Evolutionary conservation across 768 basidiomycete species (phyloP).

Genomic region (Mycena crocata): DNA sequence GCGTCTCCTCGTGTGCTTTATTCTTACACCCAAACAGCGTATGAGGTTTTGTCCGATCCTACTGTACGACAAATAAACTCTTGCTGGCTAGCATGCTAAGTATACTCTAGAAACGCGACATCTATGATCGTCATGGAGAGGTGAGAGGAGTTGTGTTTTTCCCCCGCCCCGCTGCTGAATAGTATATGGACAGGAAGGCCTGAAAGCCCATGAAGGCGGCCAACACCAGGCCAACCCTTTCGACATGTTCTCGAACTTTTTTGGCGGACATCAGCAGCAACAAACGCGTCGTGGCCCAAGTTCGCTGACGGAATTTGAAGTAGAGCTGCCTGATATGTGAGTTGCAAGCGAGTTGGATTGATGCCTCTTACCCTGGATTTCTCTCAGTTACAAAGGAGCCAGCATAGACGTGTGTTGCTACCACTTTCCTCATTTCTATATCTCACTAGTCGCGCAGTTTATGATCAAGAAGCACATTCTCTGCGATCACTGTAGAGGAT

Average conservation of each 20-base stretch:
- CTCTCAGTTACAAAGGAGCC: slow-evolving; percentile 80
- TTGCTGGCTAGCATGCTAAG: slow-evolving; percentile 17
- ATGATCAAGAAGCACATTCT: slow-evolving; percentile 92
- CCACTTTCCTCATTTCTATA: slow-evolving; percentile 14
- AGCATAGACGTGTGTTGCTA: slow-evolving; percentile 78
- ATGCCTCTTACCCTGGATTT: slow-evolving; percentile 21
- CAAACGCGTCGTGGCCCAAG: slow-evolving; percentile 82
- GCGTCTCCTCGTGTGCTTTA: neutral
- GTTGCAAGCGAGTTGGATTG: slow-evolving; percentile 36
- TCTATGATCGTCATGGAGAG: slow-evolving; percentile 96
- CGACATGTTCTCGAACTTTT: slow-evolving; percentile 94
- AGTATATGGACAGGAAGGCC: slow-evolving; percentile 71
- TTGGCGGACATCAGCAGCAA: slow-evolving; percentile 79
- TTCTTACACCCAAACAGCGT: slow-evolving; percentile 63
- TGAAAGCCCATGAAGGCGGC: slow-evolving; percentile 93
- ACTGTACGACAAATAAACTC: slow-evolving; percentile 60
- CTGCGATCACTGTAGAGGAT: slow-evolving; percentile 96
- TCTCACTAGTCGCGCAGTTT: slow-evolving; percentile 65
- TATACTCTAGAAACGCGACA: slow-evolving; percentile 79
- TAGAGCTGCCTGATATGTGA: slow-evolving; percentile 86
- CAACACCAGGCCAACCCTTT: slow-evolving; percentile 88
- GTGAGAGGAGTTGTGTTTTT: slow-evolving; percentile 47
- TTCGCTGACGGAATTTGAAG: slow-evolving; percentile 85
- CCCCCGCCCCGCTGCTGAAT: slow-evolving; percentile 9
- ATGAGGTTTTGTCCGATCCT: slow-evolving; percentile 92